phyloP scores from a whole-genome alignment of 2,329 filamentous ascomycete genomes.

The Aspergillus luchuensis region DNA sequence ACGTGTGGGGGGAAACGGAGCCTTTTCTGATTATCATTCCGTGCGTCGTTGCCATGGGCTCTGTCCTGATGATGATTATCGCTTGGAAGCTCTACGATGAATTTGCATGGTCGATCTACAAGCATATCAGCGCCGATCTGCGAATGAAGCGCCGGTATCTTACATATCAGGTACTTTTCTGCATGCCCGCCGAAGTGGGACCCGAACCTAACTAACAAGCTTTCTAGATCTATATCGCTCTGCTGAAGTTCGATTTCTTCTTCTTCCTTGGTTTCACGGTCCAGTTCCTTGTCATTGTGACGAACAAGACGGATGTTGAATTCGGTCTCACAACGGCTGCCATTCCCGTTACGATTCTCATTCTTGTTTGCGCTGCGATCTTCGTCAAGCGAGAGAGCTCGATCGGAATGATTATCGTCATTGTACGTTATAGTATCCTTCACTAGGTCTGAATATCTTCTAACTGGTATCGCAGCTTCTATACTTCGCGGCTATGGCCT shows the following conservation, averaged over 20 bases:
- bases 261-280: constrained; percentile 99
- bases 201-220: constrained; percentile 26
- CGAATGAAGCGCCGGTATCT: constrained; percentile 96
- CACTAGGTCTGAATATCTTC: not conserved
- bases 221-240: constrained; percentile 86
- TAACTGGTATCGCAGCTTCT: constrained; percentile 56
- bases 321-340: constrained; percentile 85
- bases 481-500: constrained; percentile 85
- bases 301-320: constrained; percentile 68
- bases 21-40: constrained; percentile 85
- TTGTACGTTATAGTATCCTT: constrained; percentile 50
- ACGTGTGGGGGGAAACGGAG: constrained; percentile 69
- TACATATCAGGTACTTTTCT: constrained; percentile 77
- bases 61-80: constrained; percentile 70
- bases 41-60: constrained; percentile 75
- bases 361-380: constrained; percentile 80
- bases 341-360: constrained; percentile 85
- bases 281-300: constrained; percentile 93
- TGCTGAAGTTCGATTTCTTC: constrained; percentile 99
- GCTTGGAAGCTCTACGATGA: constrained; percentile 97
- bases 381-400: constrained; percentile 84
- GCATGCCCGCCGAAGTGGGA: not conserved
- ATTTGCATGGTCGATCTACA: constrained; percentile 99
- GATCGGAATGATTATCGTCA: constrained; percentile 73
- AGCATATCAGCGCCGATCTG: constrained; percentile 96